Percentiles rank a stretch among this genome's conserved stretches.
These are phyloP conservation scores for Exobasidium cylindrosporum DNA, from an alignment of 1,284 basidiomycete genomes.

Conservation along the genomic window DNA sequence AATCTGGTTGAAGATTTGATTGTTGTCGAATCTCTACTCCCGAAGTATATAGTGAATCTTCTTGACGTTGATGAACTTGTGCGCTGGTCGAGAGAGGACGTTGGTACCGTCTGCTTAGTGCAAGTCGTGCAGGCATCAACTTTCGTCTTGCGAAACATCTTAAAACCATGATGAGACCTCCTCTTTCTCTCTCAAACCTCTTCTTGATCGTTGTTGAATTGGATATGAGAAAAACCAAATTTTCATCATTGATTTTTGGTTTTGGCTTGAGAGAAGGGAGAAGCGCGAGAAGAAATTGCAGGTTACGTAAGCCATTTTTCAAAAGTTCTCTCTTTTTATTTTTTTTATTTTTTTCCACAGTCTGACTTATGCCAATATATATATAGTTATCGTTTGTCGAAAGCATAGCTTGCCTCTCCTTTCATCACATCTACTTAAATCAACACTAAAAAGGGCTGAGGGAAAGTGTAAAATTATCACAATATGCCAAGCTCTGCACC, in stretches of 20 bases:
- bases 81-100: background rate
- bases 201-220: background rate
- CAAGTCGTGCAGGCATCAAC: background rate
- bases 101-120: background rate
- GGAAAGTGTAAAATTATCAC: too few species aligned
- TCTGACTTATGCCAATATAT: too few species aligned
- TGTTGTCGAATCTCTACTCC: background rate
- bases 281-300: too few species aligned
- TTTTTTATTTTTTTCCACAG: too few species aligned
- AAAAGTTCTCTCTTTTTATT: too few species aligned
- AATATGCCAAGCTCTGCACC: background rate
- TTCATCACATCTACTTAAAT: too few species aligned
- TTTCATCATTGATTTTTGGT: too few species aligned
- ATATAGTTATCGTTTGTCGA: too few species aligned
- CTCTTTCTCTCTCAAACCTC: background rate
- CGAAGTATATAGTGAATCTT: background rate
- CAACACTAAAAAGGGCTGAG: too few species aligned
- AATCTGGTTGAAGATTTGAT: background rate
- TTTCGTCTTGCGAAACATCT: constrained; percentile 11
- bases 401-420: too few species aligned
- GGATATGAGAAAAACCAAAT: background rate
- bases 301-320: too few species aligned
- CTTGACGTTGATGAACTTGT: background rate
- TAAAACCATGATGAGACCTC: constrained; percentile 2
- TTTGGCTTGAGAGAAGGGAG: too few species aligned